A percentile compares a stretch with the other conserved stretches of the same genome.
phyloP scores from a whole-genome alignment of 1,284 basidiomycete genomes.

The Pseudozyma sp. region DNA sequence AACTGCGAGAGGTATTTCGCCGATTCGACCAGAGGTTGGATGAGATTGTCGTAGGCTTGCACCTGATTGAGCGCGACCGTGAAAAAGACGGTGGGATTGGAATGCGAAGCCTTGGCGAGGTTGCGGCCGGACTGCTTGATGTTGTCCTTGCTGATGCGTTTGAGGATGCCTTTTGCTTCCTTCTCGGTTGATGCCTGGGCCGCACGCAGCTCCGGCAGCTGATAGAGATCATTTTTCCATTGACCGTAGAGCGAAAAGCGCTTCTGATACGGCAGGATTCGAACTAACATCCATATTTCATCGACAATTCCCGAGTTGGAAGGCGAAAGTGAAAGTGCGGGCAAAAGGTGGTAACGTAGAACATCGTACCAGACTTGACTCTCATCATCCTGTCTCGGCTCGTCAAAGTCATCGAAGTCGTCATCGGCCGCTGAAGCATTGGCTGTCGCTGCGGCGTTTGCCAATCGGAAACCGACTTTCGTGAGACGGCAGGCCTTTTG shows the following conservation, averaged over 20 bases:
- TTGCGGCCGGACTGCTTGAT: slow-evolving; percentile 83
- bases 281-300: slow-evolving; percentile 74
- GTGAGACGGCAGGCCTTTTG: slow-evolving; percentile 61
- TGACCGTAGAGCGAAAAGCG: slow-evolving; percentile 94
- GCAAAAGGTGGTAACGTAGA: slow-evolving; percentile 83
- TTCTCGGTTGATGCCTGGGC: slow-evolving; percentile 72
- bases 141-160: slow-evolving; percentile 73
- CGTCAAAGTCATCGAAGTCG: slow-evolving; percentile 20
- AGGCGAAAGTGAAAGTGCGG: slow-evolving; percentile 84
- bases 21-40: slow-evolving; percentile 88
- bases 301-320: slow-evolving; percentile 75
- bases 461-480: slow-evolving; percentile 43
- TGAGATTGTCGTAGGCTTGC: slow-evolving; percentile 95
- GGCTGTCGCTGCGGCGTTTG: slow-evolving; percentile 21
- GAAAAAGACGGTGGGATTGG: slow-evolving; percentile 93
- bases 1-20: slow-evolving; percentile 88
- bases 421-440: slow-evolving; percentile 9
- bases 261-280: slow-evolving; percentile 79
- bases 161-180: slow-evolving; percentile 69
- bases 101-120: slow-evolving; percentile 93
- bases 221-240: slow-evolving; percentile 81
- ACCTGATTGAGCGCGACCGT: slow-evolving; percentile 89
- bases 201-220: slow-evolving; percentile 69
- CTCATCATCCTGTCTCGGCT: slow-evolving; percentile 44
- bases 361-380: slow-evolving; percentile 79